Percentiles rank a stretch among this genome's conserved stretches.
Conservation (phyloP, 2,329 filamentous ascomycete genomes). For the Delphinella strobiligena region DNA sequence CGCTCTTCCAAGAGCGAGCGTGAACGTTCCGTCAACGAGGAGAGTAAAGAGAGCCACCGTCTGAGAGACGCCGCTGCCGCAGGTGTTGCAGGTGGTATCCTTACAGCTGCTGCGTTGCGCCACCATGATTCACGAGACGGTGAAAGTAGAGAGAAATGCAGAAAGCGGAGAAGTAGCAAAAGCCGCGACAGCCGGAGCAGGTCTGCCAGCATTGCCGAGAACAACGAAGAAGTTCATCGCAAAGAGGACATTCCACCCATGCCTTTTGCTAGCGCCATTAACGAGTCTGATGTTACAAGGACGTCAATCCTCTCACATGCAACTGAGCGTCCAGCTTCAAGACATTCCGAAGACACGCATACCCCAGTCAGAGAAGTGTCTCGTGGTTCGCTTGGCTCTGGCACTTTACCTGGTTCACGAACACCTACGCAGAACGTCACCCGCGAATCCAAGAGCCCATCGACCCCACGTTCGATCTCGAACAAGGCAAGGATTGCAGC, state of each 20-base stretch:
- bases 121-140: conserved; percentile 54
- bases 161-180: conserved; percentile 31
- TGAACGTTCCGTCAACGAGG: conserved; percentile 26
- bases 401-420: conserved; percentile 44
- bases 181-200: conserved; percentile 39
- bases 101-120: conserved; percentile 51
- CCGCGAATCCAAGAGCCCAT: conserved; percentile 30
- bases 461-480: conserved; percentile 26
- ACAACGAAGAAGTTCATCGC: conserved; percentile 34
- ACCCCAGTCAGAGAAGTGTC: conserved; percentile 52
- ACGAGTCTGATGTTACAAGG: conserved; percentile 75
- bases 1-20: conserved; percentile 10
- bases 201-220: conserved; percentile 39
- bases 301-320: conserved; percentile 77
- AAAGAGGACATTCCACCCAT: conserved; percentile 59
- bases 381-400: conserved; percentile 40
- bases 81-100: conserved; percentile 41
- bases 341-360: conserved; percentile 45
- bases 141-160: conserved; percentile 30
- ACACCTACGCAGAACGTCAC: conserved; percentile 50
- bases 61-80: conserved; percentile 42
- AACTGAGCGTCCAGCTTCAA: conserved; percentile 59
- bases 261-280: conserved; percentile 78
- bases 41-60: conserved; percentile 37
- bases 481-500: conserved; percentile 25